phyloP scores from a whole-genome alignment of 179 eudicot genomes.

The Monotropa hypopitys region DNA sequence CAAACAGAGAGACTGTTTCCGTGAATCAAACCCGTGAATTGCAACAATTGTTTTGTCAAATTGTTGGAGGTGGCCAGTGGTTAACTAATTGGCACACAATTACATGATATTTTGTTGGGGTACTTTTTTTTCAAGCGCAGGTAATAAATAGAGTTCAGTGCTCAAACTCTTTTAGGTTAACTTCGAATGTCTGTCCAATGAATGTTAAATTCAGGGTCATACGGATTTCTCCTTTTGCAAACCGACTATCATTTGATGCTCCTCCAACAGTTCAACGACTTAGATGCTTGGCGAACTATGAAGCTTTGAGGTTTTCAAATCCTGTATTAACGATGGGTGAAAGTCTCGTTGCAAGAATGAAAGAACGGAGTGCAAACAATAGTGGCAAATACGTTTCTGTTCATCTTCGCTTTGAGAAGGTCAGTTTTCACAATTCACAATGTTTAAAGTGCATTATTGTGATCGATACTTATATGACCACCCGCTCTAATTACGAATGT shows the following conservation, averaged over 20 bases:
- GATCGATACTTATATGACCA: constrained; percentile 1
- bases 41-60: not conserved
- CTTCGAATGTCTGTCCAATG: not conserved
- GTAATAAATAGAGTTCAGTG: not conserved
- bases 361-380: constrained; percentile 55
- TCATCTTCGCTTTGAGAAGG: constrained; percentile 99
- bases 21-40: too few relatives aligned
- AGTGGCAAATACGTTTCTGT: constrained; percentile 89
- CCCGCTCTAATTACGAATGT: not conserved
- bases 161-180: constrained; percentile 2
- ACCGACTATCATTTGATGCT: constrained; percentile 87
- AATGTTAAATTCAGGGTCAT: constrained; percentile 45
- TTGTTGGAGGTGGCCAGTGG: not conserved
- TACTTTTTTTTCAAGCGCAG: not conserved
- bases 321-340: constrained; percentile 66
- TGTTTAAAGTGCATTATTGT: not conserved
- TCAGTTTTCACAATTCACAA: constrained; percentile 16
- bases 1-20: too few relatives aligned
- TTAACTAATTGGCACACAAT: not conserved
- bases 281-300: constrained; percentile 89
- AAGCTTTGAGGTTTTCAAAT: constrained; percentile 81
- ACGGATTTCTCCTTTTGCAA: constrained; percentile 97
- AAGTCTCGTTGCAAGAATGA: constrained; percentile 76
- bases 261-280: constrained; percentile 85
- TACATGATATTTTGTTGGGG: too few relatives aligned